Percentiles rank a stretch among this genome's conserved stretches.
These are phyloP conservation scores for Sporisorium scitamineum DNA, from an alignment of 1,284 basidiomycete genomes.

Conservation along the genomic window DNA sequence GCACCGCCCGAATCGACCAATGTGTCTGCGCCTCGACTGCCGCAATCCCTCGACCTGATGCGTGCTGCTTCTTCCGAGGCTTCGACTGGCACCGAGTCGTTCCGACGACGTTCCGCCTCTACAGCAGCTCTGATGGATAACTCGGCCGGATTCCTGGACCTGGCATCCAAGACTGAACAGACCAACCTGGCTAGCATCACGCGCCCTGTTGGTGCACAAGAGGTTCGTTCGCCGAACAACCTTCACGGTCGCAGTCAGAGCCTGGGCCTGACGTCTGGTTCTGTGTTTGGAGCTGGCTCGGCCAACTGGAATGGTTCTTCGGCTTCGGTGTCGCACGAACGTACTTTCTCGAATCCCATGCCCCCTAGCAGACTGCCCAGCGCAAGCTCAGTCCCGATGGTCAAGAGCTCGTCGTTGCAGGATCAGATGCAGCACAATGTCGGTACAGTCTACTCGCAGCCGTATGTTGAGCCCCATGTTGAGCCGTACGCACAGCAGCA, in stretches of 20 bases:
- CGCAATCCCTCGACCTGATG: slow-evolving; percentile 24
- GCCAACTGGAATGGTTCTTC: neutral
- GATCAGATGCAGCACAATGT: slow-evolving; percentile 20
- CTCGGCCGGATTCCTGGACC: slow-evolving; percentile 26
- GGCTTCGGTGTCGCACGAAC: slow-evolving; percentile 16
- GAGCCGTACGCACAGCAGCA: slow-evolving; percentile 9
- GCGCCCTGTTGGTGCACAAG: slow-evolving; percentile 2
- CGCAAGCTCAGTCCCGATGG: slow-evolving; percentile 18
- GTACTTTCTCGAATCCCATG: slow-evolving; percentile 24
- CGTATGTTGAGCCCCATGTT: slow-evolving; percentile 1
- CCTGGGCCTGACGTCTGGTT: slow-evolving; percentile 2
- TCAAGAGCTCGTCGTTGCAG: slow-evolving; percentile 27
- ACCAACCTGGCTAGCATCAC: slow-evolving; percentile 9
- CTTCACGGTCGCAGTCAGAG: slow-evolving; percentile 9
- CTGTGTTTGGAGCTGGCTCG: neutral
- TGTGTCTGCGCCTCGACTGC: neutral
- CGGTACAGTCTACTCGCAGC: neutral
- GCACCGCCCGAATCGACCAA: neutral
- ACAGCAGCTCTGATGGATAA: slow-evolving; percentile 51
- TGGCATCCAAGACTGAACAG: neutral
- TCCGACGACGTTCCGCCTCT: slow-evolving; percentile 45
- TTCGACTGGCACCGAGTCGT: slow-evolving; percentile 12
- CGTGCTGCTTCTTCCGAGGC: slow-evolving; percentile 12
- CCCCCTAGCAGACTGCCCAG: neutral
- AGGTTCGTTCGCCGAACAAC: neutral